These are phyloP conservation scores for Vitis rupestris DNA, from an alignment of 164 flowering plant species.

Conservation along the genomic window DNA sequence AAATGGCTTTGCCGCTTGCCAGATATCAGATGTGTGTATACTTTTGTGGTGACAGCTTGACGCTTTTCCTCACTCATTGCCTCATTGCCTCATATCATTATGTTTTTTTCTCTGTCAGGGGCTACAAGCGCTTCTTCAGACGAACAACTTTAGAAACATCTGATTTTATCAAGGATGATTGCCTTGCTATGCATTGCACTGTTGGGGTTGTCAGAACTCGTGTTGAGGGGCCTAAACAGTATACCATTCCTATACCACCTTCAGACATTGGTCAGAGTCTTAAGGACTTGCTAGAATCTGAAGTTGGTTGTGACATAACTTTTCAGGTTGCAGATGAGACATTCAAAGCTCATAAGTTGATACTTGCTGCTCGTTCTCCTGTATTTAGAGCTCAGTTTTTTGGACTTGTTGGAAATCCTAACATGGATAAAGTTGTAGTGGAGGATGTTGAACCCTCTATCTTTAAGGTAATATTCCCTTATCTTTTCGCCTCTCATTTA, in stretches of 20 bases:
- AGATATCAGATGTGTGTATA: too few relatives aligned
- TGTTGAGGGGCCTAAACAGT: constrained; percentile 61
- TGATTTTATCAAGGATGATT: constrained; percentile 80
- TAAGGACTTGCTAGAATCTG: constrained; percentile 57
- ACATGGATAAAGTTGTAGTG: constrained; percentile 51
- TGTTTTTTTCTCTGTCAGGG: constrained; percentile 48
- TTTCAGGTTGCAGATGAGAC: constrained; percentile 75
- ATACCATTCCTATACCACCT: constrained; percentile 52
- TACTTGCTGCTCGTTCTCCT: constrained; percentile 94
- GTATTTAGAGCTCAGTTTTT: constrained; percentile 91
- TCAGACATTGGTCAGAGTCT: constrained; percentile 75
- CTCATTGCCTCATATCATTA: neutral
- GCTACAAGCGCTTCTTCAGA: constrained; percentile 84
- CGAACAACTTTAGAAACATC: constrained; percentile 68
- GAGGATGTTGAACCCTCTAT: constrained; percentile 76
- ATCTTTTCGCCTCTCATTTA: neutral
- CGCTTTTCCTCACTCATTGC: neutral
- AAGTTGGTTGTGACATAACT: constrained; percentile 64
- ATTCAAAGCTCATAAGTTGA: constrained; percentile 82
- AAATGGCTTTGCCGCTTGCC: too few relatives aligned
- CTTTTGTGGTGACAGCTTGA: neutral
- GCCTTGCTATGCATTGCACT: constrained; percentile 77
- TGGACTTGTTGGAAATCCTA: constrained; percentile 76
- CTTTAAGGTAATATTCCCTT: constrained; percentile 59
- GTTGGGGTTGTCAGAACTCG: constrained; percentile 90